Conservation (phyloP, 2,329 filamentous ascomycete genomes). For the Aspergillus proliferans region DNA sequence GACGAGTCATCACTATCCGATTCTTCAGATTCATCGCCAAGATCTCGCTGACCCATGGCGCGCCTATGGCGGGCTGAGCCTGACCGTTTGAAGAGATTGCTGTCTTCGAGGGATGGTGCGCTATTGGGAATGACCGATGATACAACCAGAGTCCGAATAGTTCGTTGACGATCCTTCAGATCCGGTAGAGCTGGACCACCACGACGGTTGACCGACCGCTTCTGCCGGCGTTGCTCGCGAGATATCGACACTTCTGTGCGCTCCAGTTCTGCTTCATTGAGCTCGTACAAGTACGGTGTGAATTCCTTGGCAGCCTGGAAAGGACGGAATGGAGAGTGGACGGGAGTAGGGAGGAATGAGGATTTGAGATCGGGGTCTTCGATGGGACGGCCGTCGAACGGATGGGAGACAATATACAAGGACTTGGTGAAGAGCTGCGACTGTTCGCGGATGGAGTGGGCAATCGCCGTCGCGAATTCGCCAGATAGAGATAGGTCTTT, state of each 20-base stretch:
- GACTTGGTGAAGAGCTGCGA: slow-evolving; percentile 89
- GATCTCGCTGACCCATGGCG: slow-evolving; percentile 52
- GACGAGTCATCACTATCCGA: slow-evolving; percentile 86
- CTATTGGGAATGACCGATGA: slow-evolving; percentile 89
- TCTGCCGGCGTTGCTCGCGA: slow-evolving; percentile 87
- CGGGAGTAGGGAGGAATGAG: slow-evolving; percentile 77
- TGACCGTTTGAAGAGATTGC: slow-evolving; percentile 75
- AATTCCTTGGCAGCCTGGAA: slow-evolving; percentile 92
- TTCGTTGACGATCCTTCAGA: slow-evolving; percentile 87
- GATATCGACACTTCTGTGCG: slow-evolving; percentile 88
- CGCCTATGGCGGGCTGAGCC: slow-evolving; percentile 58
- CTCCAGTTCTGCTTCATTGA: slow-evolving; percentile 84
- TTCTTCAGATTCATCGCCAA: slow-evolving; percentile 73
- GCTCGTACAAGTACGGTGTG: slow-evolving; percentile 86
- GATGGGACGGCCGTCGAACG: slow-evolving; percentile 87
- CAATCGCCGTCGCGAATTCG: slow-evolving; percentile 95
- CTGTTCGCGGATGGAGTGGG: slow-evolving; percentile 95
- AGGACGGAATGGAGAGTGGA: slow-evolving; percentile 77
- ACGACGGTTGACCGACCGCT: slow-evolving; percentile 87
- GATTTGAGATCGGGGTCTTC: slow-evolving; percentile 85
- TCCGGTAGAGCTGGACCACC: slow-evolving; percentile 93
- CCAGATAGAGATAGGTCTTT: slow-evolving; percentile 84
- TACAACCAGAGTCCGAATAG: slow-evolving; percentile 84
- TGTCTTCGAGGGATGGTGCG: slow-evolving; percentile 72
- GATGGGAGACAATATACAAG: slow-evolving; percentile 85